Evolutionary conservation across 2,329 filamentous ascomycete species (phyloP).

Genomic region (Penicillium griseofulvum): DNA sequence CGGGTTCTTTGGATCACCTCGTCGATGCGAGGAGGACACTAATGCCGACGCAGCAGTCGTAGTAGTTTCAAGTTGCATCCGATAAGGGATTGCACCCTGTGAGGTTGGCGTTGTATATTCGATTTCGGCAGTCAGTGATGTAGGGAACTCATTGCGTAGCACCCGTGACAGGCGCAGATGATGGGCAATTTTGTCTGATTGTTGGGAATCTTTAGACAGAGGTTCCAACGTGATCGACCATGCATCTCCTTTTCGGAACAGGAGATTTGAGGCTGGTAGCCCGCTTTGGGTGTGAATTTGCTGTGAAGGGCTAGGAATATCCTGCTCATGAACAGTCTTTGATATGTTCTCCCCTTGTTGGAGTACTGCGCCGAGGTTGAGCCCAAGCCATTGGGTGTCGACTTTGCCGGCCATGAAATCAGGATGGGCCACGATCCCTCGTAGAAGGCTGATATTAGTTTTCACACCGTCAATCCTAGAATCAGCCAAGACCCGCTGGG

Average conservation of each 20-base stretch:
- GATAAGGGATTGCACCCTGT: constrained; percentile 41
- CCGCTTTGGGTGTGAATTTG: constrained; percentile 13
- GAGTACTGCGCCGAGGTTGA: constrained; percentile 45
- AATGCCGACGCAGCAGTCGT: constrained; percentile 45
- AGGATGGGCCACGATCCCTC: constrained; percentile 52
- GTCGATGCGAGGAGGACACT: constrained; percentile 44
- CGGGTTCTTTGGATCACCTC: constrained; percentile 51
- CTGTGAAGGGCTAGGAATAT: not conserved
- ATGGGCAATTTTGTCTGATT: constrained; percentile 35
- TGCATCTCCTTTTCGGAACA: constrained; percentile 59
- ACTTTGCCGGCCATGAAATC: constrained; percentile 51
- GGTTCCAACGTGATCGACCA: constrained; percentile 54
- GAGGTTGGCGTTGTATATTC: constrained; percentile 45
- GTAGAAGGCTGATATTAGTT: constrained; percentile 57
- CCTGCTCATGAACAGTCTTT: constrained; percentile 4
- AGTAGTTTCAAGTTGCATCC: constrained; percentile 46
- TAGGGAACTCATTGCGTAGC: constrained; percentile 60
- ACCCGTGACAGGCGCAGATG: constrained; percentile 56
- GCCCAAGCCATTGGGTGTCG: constrained; percentile 60
- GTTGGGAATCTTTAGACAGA: constrained; percentile 11
- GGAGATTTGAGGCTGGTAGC: constrained; percentile 37
- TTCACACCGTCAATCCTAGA: constrained; percentile 56
- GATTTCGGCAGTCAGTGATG: constrained; percentile 54
- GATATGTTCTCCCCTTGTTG: constrained; percentile 32
- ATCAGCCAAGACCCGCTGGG: constrained; percentile 55